Conservation (phyloP, 2,329 filamentous ascomycete species). For the Cladobotryum mycophilum region DNA sequence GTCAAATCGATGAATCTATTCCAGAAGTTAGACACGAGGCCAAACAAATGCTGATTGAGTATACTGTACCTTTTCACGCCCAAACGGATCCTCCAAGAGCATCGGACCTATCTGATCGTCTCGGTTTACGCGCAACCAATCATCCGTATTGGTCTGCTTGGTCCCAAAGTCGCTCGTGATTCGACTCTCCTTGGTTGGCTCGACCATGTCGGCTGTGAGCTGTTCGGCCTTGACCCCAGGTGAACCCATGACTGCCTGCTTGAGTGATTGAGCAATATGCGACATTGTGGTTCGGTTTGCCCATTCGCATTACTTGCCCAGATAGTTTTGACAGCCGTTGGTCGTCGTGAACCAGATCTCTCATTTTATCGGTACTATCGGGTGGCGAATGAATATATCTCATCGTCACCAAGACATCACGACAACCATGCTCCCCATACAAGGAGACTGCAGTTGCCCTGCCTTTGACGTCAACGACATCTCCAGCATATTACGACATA, state of each 20-base stretch:
- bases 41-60: not conserved
- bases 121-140: constrained; percentile 64
- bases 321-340: no score
- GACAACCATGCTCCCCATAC: not conserved
- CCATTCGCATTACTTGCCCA: not conserved
- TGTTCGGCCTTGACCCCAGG: constrained; percentile 53
- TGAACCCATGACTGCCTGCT: constrained; percentile 27
- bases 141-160: constrained; percentile 65
- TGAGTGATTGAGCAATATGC: constrained; percentile 4
- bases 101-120: constrained; percentile 59
- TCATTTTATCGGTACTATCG: not conserved
- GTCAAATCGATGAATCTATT: constrained; percentile 67
- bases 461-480: not conserved
- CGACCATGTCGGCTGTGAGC: constrained; percentile 50
- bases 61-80: constrained; percentile 59
- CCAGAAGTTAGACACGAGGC: not conserved
- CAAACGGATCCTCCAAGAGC: constrained; percentile 66
- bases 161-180: constrained; percentile 75
- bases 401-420: not conserved
- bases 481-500: no score
- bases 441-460: not conserved
- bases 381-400: not conserved
- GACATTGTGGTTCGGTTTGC: not conserved
- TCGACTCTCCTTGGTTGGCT: constrained; percentile 50
- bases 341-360: no score